Evolutionary conservation across 2,329 filamentous ascomycete genomes (phyloP).

Genomic region (Sodiomyces alkalinus): DNA sequence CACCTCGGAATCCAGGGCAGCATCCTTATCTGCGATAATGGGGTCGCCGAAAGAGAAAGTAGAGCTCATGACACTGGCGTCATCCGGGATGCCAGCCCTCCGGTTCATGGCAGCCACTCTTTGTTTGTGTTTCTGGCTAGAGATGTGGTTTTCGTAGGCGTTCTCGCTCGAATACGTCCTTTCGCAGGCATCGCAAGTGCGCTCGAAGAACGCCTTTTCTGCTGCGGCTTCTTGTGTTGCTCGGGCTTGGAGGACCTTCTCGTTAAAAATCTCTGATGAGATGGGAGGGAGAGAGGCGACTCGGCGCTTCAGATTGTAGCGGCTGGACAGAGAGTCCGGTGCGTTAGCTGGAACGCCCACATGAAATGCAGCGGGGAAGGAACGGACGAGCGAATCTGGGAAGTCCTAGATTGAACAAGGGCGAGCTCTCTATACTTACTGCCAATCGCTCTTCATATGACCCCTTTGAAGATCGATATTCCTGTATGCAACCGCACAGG

Average conservation of each 20-base stretch:
- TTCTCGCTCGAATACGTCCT: conserved; percentile 96
- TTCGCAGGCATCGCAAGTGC: conserved; percentile 63
- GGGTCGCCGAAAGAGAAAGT: conserved; percentile 85
- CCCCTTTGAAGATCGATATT: conserved; percentile 83
- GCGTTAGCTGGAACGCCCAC: background rate
- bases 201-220: conserved; percentile 79
- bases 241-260: conserved; percentile 87
- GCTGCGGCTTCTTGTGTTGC: conserved; percentile 72
- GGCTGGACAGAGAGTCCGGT: conserved; percentile 29
- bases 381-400: background rate
- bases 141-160: conserved; percentile 83
- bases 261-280: conserved; percentile 81
- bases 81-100: conserved; percentile 29
- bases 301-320: conserved; percentile 92
- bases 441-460: conserved; percentile 98
- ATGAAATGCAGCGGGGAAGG: background rate
- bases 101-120: conserved; percentile 31
- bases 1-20: conserved; percentile 46
- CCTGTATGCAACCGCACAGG: conserved; percentile 91
- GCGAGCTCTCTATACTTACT: too few species aligned
- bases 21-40: conserved; percentile 29
- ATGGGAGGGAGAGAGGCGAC: conserved; percentile 84
- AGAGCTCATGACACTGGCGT: conserved; percentile 70
- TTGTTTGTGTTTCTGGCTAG: conserved; percentile 79
- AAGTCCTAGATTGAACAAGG: too few species aligned